Evolutionary conservation across 2,329 filamentous ascomycete genomes (phyloP).

Genomic region (Didymella glomerata): DNA sequence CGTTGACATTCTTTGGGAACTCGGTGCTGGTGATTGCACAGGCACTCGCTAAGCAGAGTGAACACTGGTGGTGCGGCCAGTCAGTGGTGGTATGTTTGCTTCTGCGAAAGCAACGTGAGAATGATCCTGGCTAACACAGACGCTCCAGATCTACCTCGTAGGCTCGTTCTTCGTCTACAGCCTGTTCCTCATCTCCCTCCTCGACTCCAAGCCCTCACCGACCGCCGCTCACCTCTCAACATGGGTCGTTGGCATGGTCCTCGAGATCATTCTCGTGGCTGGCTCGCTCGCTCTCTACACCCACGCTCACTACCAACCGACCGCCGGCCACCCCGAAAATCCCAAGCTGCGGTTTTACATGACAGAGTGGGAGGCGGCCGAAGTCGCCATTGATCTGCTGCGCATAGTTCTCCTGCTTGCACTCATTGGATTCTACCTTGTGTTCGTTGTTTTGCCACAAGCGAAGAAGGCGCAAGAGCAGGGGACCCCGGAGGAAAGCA

Average conservation of each 20-base stretch:
- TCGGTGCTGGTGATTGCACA: constrained; percentile 77
- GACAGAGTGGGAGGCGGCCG: constrained; percentile 69
- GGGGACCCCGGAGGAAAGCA: constrained; percentile 62
- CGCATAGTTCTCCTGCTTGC: constrained; percentile 73
- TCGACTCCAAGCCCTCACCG: constrained; percentile 84
- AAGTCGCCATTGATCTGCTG: constrained; percentile 71
- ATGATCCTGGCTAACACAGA: not conserved
- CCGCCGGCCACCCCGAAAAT: constrained; percentile 49
- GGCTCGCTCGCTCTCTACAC: constrained; percentile 75
- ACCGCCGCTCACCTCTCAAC: constrained; percentile 79
- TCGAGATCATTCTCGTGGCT: constrained; percentile 77
- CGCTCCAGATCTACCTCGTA: constrained; percentile 77
- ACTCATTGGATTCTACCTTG: constrained; percentile 66
- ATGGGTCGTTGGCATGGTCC: constrained; percentile 76
- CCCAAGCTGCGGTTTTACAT: constrained; percentile 45
- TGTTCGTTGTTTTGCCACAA: constrained; percentile 57
- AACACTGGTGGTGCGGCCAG: constrained; percentile 85
- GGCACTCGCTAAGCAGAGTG: constrained; percentile 70
- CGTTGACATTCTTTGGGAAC: constrained; percentile 79
- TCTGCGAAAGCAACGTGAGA: not conserved
- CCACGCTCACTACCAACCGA: constrained; percentile 70
- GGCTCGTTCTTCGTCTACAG: constrained; percentile 88
- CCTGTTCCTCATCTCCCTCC: constrained; percentile 83
- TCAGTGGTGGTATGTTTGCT: constrained; percentile 71
- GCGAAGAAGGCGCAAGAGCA: constrained; percentile 32